Conservation (phyloP, 2,329 filamentous ascomycete genomes). For the Paecilomyces formosus region DNA sequence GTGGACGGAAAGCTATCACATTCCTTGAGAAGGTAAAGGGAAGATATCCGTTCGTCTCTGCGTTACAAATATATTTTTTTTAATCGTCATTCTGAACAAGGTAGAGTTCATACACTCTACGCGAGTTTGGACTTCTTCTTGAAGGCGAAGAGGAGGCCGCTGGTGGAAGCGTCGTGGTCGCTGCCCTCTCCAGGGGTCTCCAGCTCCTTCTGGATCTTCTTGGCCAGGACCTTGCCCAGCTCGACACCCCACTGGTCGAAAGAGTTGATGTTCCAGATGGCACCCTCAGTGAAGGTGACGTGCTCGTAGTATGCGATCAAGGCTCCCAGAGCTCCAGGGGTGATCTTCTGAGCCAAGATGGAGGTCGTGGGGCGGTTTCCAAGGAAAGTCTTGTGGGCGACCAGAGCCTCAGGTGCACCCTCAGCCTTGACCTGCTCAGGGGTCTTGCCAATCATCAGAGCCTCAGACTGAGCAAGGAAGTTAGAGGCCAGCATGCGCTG, state of each 20-base stretch:
- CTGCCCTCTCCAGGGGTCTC: conserved; percentile 62
- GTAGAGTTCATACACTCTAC: conserved; percentile 10
- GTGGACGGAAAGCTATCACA: background rate
- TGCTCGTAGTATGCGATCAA: conserved; percentile 99
- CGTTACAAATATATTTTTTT: conserved; percentile 8
- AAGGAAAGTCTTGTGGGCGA: conserved; percentile 98
- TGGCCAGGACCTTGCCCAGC: conserved; percentile 90
- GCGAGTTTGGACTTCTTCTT: conserved; percentile 62
- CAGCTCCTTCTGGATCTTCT: conserved; percentile 81
- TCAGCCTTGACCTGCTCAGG: conserved; percentile 42
- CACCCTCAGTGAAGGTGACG: conserved; percentile 93
- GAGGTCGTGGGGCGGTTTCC: conserved; percentile 96
- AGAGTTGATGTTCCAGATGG: conserved; percentile 98
- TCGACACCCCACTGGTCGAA: conserved; percentile 99
- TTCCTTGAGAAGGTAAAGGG: background rate
- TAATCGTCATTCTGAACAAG: conserved; percentile 6
- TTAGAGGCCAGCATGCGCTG: conserved; percentile 58
- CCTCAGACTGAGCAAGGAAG: conserved; percentile 44
- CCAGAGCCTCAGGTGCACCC: conserved; percentile 48
- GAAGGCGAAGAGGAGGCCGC: conserved; percentile 83
- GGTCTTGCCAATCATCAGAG: conserved; percentile 48
- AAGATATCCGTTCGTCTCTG: conserved; percentile 2
- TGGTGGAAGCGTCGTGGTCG: conserved; percentile 80
- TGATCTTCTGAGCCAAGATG: conserved; percentile 89
- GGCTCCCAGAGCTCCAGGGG: conserved; percentile 84